phyloP scores from a whole-genome alignment of 805 yeast species.

The Teunomyces pallodes region DNA sequence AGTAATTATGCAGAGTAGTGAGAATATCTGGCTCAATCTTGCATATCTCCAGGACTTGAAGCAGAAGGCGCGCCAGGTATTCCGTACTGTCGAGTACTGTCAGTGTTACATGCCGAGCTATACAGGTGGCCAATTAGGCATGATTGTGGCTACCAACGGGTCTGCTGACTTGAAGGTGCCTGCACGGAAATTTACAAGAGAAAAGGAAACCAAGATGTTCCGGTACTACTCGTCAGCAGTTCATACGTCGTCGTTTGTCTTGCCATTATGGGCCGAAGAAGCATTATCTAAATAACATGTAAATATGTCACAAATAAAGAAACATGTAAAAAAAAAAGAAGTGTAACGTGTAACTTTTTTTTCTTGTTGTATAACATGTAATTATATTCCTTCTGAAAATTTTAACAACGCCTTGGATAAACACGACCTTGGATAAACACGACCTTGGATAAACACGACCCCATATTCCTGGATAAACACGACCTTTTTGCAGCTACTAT shows the following conservation, averaged over 20 bases:
- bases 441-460: constrained; percentile 3
- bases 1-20: constrained; percentile 76
- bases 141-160: constrained; percentile 69
- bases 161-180: constrained; percentile 50
- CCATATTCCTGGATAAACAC: constrained; percentile 1
- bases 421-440: background rate
- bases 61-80: constrained; percentile 51
- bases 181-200: constrained; percentile 41
- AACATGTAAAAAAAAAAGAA: background rate
- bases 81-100: constrained; percentile 60
- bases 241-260: constrained; percentile 70
- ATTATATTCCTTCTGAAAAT: background rate
- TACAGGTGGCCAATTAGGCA: constrained; percentile 85
- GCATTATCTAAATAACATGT: constrained; percentile 15
- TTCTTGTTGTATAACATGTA: background rate
- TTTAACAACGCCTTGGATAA: background rate
- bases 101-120: constrained; percentile 85
- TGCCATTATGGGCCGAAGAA: constrained; percentile 75
- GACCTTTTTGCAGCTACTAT: constrained; percentile 12
- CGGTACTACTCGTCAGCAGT: constrained; percentile 64
- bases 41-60: constrained; percentile 48
- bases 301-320: background rate
- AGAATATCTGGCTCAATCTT: constrained; percentile 73
- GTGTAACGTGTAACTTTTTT: background rate
- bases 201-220: constrained; percentile 49